Evolutionary conservation across 306 rosid species (phyloP), one percentile per base, ranked within the genome.

Genomic region (Erythrophleum fordii): DNA sequence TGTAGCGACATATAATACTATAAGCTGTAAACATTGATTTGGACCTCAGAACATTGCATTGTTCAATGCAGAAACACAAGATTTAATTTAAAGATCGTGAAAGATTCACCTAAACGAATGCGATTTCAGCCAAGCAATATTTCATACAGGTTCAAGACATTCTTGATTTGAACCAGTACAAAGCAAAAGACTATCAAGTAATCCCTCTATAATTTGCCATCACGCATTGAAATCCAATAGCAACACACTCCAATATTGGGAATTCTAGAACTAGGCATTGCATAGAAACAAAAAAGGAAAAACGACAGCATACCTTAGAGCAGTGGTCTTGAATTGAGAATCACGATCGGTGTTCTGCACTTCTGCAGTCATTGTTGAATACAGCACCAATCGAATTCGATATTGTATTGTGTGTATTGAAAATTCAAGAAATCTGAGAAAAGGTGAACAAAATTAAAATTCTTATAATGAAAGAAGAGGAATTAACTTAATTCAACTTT

Each of bases 291-390:
- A 9, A 44, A 56, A 16, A 6, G 12, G 64, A 37, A 12, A 52
- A 25, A 20, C 2, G 25, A 8, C 4, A 82, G 44, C 85, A 1
- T 16, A 82, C 85, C 6, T 14, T 1, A 25, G 46, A 46, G 77
- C 23, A 72, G 77, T 14, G 39, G 61, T 69, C 67, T 82, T 82
- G 77, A 65, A 76, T 41, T 28, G 65, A 75, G 64, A 75, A 34
- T 55, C 51, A 9, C 13, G 51, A 64, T 65, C 49, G 69, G 69
- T 65, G 69, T 8, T 56, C 44, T 23, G 25, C 42, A 22, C 34
- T 67, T 75, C 44, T 34, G 71, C 53, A 12, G 76, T 77, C 84
- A 75, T 81, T 6, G 51, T 66, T 28, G n/a, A 59, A 26, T 13
- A 59, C 65, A 11, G 8, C 18, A 17, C 17, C 66, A 42, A 39